phyloP scores from a whole-genome alignment of 1,284 basidiomycete species.

The Vanrija sp. region DNA sequence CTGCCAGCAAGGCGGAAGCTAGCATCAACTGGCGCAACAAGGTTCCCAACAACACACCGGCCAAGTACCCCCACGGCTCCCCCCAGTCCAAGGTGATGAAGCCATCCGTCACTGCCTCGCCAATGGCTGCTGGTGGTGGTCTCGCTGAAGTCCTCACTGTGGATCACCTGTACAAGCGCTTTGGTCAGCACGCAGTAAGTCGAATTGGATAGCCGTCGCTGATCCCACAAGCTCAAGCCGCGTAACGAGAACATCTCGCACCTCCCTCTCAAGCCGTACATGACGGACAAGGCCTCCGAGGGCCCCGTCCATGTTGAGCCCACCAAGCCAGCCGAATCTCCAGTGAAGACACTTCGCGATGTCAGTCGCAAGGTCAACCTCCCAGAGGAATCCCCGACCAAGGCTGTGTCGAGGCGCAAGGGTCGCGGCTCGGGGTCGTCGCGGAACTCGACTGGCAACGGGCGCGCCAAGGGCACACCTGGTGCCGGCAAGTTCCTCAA shows the following conservation, averaged over 20 bases:
- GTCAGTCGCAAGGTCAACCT: slow-evolving; percentile 3
- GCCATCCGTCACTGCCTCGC: not conserved
- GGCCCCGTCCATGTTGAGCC: not conserved
- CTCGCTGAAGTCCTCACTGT: slow-evolving; percentile 32
- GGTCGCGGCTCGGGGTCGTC: not conserved
- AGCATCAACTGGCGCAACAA: slow-evolving; percentile 39
- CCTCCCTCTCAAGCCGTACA: not conserved
- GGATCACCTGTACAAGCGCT: slow-evolving; percentile 37
- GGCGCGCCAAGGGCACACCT: slow-evolving; percentile 33
- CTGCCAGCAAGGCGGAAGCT: slow-evolving; percentile 35
- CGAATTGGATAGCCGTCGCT: not conserved
- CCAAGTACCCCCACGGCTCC: not conserved
- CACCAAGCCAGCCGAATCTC: not conserved
- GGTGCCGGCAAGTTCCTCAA: slow-evolving; percentile 38
- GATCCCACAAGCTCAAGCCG: not conserved
- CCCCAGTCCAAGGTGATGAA: not conserved
- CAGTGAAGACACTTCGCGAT: not conserved
- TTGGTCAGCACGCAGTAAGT: slow-evolving; percentile 7
- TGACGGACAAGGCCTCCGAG: not conserved
- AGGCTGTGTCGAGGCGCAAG: not conserved
- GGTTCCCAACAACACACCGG: not conserved
- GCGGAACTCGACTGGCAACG: not conserved
- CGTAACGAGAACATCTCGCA: not conserved
- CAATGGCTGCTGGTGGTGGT: not conserved
- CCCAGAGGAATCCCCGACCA: not conserved